Base-by-base conservation (phyloP, 1,139 yeast genomes). In the Kluyveromyces marxianus region DNA sequence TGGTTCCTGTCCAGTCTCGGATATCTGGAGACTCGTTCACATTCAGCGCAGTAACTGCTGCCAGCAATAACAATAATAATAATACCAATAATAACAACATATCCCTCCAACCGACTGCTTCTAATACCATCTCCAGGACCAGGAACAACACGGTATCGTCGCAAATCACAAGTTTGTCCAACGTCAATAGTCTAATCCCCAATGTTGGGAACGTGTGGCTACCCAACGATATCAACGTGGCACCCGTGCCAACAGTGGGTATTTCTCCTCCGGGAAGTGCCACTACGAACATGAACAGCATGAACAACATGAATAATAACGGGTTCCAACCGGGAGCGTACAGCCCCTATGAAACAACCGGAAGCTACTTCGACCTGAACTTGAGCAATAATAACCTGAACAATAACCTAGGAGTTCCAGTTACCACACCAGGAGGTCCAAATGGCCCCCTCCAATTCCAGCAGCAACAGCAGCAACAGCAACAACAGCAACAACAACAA, bases 111-210 rank as follows among this genome's bases (percentile, higher is more conserved):
- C 47, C 38, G 43, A 44, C 53, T 44, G 25, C 53, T 44, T 39
- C 59, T 40, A 46, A 52, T 41, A 47, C 48, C 7, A 44, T 54
- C 21, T 54, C 63, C 6, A 56, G 67, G 45, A 57, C 67, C 25
- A 56, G 67, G 47, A 57, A 61, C 37, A 60, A 62, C 43, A 63
- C 67, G 4, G 54, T 59, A 39, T 57, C 60, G 4, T 63, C 67
- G 3, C 66, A 63, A 48, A 55, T 62, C 28, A 62, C 66, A 5
- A 53, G 63, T 1, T 50, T 60, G 35, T 63, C 67, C 4, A 57
- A 62, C 6, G 48, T 56, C 7, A 51, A 54, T 25, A 60, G 54
- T 27, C 52, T 54, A 25, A 51, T 53, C 4, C 48, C 54, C 10
- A 46, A 54, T 21, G 46, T 59, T 4, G 56, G 55, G 36, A 52